These are phyloP conservation scores for Penicillium verhagenii DNA, from an alignment of 495 filamentous ascomycete genomes.

Conservation along the genomic window DNA sequence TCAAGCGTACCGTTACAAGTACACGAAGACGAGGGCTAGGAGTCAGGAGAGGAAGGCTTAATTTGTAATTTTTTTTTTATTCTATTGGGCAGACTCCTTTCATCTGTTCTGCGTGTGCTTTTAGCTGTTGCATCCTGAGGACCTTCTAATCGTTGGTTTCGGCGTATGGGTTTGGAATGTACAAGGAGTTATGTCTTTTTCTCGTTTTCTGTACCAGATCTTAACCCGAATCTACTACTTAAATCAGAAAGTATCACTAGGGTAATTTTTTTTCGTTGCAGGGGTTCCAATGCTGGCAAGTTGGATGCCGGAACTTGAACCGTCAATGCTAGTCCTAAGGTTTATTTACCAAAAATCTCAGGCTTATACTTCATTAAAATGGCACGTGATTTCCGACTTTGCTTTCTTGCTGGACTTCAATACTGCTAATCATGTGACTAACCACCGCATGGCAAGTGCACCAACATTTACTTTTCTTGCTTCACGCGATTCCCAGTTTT, in stretches of 20 bases:
- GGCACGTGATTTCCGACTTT: too few species aligned
- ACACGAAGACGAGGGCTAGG: slow-evolving; percentile 26
- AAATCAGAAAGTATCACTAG: too few species aligned
- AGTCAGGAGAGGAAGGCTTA: slow-evolving; percentile 12
- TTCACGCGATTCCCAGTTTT: background rate
- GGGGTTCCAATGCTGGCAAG: too few species aligned
- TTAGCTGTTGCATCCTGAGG: background rate
- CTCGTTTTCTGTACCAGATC: background rate
- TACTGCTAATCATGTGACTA: background rate
- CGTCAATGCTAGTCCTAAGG: background rate
- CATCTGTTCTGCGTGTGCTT: background rate
- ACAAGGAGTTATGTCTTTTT: background rate
- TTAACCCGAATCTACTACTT: background rate
- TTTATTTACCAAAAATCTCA: background rate
- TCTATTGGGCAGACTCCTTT: background rate
- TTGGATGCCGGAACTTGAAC: too few species aligned
- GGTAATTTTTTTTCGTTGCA: too few species aligned
- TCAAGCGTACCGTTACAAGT: slow-evolving; percentile 50
- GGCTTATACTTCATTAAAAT: too few species aligned
- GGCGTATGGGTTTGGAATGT: background rate
- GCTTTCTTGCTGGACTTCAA: too few species aligned
- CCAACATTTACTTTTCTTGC: background rate
- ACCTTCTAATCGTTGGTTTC: background rate
- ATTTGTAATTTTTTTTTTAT: background rate
- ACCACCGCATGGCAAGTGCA: background rate